A percentile compares a stretch with the other conserved stretches of the same genome.
phyloP scores from a whole-genome alignment of 305 asterid genomes.

The Fraxinus greggii region DNA sequence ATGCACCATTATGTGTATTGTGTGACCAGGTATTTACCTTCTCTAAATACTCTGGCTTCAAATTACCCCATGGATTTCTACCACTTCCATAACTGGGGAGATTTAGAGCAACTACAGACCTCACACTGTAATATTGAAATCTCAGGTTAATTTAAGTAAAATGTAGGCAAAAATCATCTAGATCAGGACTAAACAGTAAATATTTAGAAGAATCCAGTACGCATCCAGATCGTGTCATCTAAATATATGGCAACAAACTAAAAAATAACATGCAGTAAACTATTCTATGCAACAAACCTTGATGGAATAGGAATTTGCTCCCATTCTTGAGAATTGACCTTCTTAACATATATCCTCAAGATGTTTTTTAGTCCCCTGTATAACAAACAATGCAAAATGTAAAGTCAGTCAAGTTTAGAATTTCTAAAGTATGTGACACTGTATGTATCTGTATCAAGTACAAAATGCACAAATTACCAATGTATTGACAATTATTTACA shows the following conservation, averaged over 20 bases:
- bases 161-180: slow-evolving; percentile 13
- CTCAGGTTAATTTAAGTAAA: slow-evolving; percentile 21
- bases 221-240: background rate
- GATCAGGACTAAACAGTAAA: background rate
- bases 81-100: slow-evolving; percentile 99
- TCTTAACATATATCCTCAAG: slow-evolving; percentile 79
- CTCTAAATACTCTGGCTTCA: slow-evolving; percentile 86
- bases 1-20: background rate
- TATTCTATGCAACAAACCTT: slow-evolving; percentile 46
- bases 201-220: background rate
- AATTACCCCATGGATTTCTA: slow-evolving; percentile 95
- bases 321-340: slow-evolving; percentile 80
- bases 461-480: background rate
- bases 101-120: slow-evolving; percentile 86
- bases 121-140: slow-evolving; percentile 55
- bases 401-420: background rate
- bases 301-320: slow-evolving; percentile 82
- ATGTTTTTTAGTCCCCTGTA: slow-evolving; percentile 94
- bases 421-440: background rate
- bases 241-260: slow-evolving; percentile 5
- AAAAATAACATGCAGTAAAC: slow-evolving; percentile 5
- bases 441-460: background rate
- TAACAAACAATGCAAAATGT: slow-evolving; percentile 6
- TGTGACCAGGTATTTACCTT: slow-evolving; percentile 51
- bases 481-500: background rate